These are phyloP conservation scores for Sclerotinia subarctica DNA, from an alignment of 2,329 filamentous ascomycete genomes.

Conservation along the genomic window DNA sequence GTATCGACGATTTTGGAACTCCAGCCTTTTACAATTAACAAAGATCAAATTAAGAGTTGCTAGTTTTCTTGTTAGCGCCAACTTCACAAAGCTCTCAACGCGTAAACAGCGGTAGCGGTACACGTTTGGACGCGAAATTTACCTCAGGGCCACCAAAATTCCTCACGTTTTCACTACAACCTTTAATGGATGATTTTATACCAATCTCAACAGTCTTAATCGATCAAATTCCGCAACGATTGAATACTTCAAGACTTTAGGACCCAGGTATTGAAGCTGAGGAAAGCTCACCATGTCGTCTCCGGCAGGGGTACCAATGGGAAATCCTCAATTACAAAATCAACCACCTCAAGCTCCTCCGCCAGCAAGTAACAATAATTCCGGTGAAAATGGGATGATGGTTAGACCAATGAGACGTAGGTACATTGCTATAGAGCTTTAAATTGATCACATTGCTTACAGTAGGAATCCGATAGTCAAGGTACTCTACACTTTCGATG, in stretches of 20 bases:
- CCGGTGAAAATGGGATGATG: slow-evolving; percentile 52
- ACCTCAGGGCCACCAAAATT: slow-evolving; percentile 31
- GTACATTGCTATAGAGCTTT: slow-evolving; percentile 36
- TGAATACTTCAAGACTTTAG: slow-evolving; percentile 23
- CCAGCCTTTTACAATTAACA: slow-evolving; percentile 5
- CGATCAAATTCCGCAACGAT: slow-evolving; percentile 23
- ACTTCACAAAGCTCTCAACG: slow-evolving; percentile 17
- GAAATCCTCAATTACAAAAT: slow-evolving; percentile 24
- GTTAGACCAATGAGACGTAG: slow-evolving; percentile 59
- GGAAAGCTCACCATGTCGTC: slow-evolving; percentile 34
- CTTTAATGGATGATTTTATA: slow-evolving; percentile 29
- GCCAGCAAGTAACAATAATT: slow-evolving; percentile 22
- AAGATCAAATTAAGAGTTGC: slow-evolving; percentile 5
- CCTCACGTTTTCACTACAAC: slow-evolving; percentile 17
- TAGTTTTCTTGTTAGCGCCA: slow-evolving; percentile 25
- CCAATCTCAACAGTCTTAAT: slow-evolving; percentile 22
- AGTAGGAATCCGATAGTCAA: slow-evolving; percentile 62
- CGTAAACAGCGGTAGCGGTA: slow-evolving; percentile 20
- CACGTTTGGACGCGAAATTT: slow-evolving; percentile 26
- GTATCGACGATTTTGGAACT: neutral
- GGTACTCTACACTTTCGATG: slow-evolving; percentile 94
- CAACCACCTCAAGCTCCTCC: slow-evolving; percentile 27
- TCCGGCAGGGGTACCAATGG: slow-evolving; percentile 25
- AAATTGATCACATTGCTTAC: slow-evolving; percentile 25
- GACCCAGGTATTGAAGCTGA: slow-evolving; percentile 27